Base-by-base conservation (phyloP, 2,329 filamentous ascomycete genomes). In the Aureobasidium sp. region DNA sequence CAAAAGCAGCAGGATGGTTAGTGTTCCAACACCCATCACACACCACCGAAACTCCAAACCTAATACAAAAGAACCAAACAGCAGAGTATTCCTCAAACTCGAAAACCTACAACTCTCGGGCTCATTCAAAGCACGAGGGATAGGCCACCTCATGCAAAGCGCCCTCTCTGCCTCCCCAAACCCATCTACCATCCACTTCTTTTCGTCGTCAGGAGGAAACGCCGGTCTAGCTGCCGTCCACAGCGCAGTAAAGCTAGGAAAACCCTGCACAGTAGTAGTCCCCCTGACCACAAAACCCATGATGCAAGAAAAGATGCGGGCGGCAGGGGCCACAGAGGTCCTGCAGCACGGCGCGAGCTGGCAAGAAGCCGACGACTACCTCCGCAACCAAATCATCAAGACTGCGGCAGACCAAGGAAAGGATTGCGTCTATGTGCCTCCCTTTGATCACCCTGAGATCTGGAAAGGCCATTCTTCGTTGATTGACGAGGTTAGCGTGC, bases 91-190 rank as follows among this genome's bases (percentile, higher is more conserved):
- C 74, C 85, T 95, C 70, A 95, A 95, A 74, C 84, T 94, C 65
- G 90, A 95, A 69, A 90, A 89, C 71, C 83, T 91, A 61, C 91
- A 96, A 71, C 91, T 90, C 5, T 88, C 87, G 25, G 89, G 89
- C 66, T 92, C 89, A 42, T 96, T 95, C 84, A 66, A 95, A 74
- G 92, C 89, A 64, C 71, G 77, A 67, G 89, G 88, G 34, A 84
- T 93, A 64, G 89, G 89, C 55, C 84, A 89, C 73, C 82, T 89
- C 71, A 86, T 91, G 72, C 79, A 86, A 58, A 77, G 79, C 66
- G 70, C 72, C 57, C 75, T 78, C 48, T 70, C 77, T 20, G 73
- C 75, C 62, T 68, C 76, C 64, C 63, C 66, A 5, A 65, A 69
- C 62, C 68, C 68, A 1, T 68, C 71, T 25, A 66, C 72, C 6